A percentile compares a stretch with the other conserved stretches of the same genome.
These are phyloP conservation scores for Cucumis variabilis DNA, from an alignment of 331 rosid species.

Conservation along the genomic window DNA sequence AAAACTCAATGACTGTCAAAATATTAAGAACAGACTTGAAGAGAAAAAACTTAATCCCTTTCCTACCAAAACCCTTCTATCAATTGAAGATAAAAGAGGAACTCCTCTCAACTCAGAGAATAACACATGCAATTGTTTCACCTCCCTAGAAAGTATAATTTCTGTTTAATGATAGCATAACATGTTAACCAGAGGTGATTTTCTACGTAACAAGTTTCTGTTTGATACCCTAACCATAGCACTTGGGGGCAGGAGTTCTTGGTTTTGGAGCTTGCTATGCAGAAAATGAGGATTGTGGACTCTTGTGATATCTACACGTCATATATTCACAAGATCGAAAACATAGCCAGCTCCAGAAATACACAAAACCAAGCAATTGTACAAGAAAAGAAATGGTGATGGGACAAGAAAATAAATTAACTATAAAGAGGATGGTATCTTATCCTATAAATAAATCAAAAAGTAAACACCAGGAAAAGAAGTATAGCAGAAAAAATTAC, in stretches of 20 bases:
- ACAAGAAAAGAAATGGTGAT: background rate
- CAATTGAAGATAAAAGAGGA: background rate
- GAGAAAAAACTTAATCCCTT: background rate
- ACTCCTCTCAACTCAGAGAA: background rate
- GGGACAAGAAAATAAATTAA: background rate
- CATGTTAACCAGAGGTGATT: background rate
- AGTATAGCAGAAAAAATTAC: background rate
- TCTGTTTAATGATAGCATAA: background rate
- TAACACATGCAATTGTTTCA: background rate
- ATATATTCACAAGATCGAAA: background rate
- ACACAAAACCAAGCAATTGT: conserved; percentile 3
- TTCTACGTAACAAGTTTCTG: background rate
- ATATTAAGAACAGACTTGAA: background rate
- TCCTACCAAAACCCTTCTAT: background rate
- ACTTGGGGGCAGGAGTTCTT: background rate
- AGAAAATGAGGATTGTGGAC: background rate
- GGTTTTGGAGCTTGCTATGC: background rate
- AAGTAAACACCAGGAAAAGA: background rate
- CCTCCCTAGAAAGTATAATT: background rate
- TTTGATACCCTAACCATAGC: background rate
- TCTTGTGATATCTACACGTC: background rate
- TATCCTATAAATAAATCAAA: background rate
- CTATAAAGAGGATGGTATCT: background rate
- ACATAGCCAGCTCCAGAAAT: background rate
- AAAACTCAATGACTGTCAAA: background rate